phyloP scores from a whole-genome alignment of 129 eudicot genomes.

The Pseudognaphalium luteoalbum region DNA sequence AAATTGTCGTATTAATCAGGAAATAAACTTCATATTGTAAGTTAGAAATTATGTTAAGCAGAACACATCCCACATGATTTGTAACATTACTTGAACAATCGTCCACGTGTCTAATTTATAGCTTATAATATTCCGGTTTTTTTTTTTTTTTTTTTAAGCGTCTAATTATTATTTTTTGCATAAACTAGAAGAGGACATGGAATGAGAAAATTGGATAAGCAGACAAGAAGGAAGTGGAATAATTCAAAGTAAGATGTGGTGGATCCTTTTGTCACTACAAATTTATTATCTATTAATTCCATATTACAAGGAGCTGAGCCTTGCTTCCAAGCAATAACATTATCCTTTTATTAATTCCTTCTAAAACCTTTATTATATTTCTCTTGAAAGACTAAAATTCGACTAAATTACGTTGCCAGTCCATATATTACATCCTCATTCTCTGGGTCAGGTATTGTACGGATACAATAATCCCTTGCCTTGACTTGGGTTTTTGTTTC shows the following conservation, averaged over 20 bases:
- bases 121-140: neutral
- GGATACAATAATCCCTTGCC: too few relatives aligned
- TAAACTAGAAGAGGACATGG: constrained; percentile 11
- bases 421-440: too few relatives aligned
- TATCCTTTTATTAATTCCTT: neutral
- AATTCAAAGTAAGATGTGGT: constrained; percentile 27
- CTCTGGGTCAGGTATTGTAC: too few relatives aligned
- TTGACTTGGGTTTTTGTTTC: too few relatives aligned
- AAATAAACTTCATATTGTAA: too few relatives aligned
- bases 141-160: neutral
- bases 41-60: too few relatives aligned
- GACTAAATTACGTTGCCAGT: too few relatives aligned
- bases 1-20: too few relatives aligned
- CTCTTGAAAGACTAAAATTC: too few relatives aligned
- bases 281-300: constrained; percentile 20
- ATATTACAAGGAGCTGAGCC: constrained; percentile 4
- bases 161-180: neutral
- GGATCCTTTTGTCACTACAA: constrained; percentile 33
- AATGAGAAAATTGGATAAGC: constrained; percentile 23
- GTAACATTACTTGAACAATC: too few relatives aligned
- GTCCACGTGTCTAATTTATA: too few relatives aligned
- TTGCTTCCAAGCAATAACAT: constrained; percentile 25
- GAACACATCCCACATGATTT: too few relatives aligned
- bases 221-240: neutral
- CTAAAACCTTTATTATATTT: neutral